These are phyloP conservation scores for Geranium incanum DNA, from an alignment of 441 rosid species.

Conservation along the genomic window DNA sequence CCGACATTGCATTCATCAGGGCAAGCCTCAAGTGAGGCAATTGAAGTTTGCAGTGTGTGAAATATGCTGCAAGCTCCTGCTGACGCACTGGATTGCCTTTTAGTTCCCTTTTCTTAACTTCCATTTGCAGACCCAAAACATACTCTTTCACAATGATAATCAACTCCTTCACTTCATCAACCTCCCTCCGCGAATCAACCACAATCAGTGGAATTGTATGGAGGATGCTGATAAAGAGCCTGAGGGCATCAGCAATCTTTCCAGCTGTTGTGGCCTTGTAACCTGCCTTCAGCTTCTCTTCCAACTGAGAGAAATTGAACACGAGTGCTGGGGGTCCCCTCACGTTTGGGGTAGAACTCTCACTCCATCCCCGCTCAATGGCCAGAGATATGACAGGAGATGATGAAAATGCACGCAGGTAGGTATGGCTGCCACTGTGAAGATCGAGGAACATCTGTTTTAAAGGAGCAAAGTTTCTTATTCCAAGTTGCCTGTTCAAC, in stretches of 20 bases:
- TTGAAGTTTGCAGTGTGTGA: constrained; percentile 81
- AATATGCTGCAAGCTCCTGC: constrained; percentile 86
- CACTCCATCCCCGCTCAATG: constrained; percentile 70
- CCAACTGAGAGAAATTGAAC: constrained; percentile 58
- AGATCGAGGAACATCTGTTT: constrained; percentile 67
- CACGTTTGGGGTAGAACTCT: constrained; percentile 61
- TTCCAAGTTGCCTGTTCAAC: constrained; percentile 76
- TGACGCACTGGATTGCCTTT: constrained; percentile 56
- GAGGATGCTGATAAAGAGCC: constrained; percentile 54
- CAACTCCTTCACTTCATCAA: constrained; percentile 81
- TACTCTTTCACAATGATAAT: constrained; percentile 65
- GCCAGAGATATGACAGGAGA: constrained; percentile 65
- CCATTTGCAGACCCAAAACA: constrained; percentile 69
- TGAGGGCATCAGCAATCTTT: constrained; percentile 60
- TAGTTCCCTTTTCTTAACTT: constrained; percentile 57
- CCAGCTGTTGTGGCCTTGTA: constrained; percentile 76
- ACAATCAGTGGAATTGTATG: constrained; percentile 78
- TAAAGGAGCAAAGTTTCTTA: constrained; percentile 57
- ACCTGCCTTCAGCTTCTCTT: constrained; percentile 72
- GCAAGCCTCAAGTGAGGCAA: constrained; percentile 68
- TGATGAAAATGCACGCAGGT: constrained; percentile 54
- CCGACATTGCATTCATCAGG: constrained; percentile 55
- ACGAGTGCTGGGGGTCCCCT: constrained; percentile 67
- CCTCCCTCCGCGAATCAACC: constrained; percentile 83
- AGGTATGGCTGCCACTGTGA: constrained; percentile 61